Percentiles rank a stretch among this genome's conserved stretches.
Conservation (phyloP, 2,329 filamentous ascomycete genomes). For the Penicillium digitatum region DNA sequence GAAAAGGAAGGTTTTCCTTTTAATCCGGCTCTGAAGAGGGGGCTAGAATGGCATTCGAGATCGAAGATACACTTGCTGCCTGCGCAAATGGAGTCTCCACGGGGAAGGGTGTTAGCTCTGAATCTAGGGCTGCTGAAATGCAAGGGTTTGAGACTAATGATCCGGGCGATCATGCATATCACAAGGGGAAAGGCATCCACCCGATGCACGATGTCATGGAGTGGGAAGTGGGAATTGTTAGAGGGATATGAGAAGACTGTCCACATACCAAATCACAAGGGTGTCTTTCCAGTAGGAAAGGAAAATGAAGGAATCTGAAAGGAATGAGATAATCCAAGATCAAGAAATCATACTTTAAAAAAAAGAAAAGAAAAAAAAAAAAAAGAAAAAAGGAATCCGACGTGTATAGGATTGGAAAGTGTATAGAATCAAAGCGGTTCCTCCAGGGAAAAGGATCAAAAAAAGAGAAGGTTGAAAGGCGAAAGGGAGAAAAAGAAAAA, state of each 20-base stretch:
- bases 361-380: slow-evolving; percentile 1
- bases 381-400: slow-evolving; percentile 7
- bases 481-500: slow-evolving; percentile 1
- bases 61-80: slow-evolving; percentile 35
- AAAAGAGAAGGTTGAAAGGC: slow-evolving; percentile 5
- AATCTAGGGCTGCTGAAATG: slow-evolving; percentile 12
- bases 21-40: slow-evolving; percentile 9
- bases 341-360: too few species aligned
- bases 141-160: slow-evolving; percentile 31
- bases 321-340: neutral
- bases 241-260: neutral
- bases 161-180: slow-evolving; percentile 18
- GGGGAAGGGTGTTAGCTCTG: slow-evolving; percentile 13
- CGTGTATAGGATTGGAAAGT: neutral
- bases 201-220: slow-evolving; percentile 6
- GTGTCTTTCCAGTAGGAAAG: neutral
- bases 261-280: slow-evolving; percentile 5
- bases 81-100: slow-evolving; percentile 35
- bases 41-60: slow-evolving; percentile 31
- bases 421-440: slow-evolving; percentile 33
- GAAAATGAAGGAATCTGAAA: neutral
- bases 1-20: slow-evolving; percentile 27
- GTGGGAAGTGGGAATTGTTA: neutral
- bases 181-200: slow-evolving; percentile 7
- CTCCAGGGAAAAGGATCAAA: slow-evolving; percentile 35